phyloP scores from a whole-genome alignment of 1,139 yeast genomes.

The Geotrichum bryndzae region DNA sequence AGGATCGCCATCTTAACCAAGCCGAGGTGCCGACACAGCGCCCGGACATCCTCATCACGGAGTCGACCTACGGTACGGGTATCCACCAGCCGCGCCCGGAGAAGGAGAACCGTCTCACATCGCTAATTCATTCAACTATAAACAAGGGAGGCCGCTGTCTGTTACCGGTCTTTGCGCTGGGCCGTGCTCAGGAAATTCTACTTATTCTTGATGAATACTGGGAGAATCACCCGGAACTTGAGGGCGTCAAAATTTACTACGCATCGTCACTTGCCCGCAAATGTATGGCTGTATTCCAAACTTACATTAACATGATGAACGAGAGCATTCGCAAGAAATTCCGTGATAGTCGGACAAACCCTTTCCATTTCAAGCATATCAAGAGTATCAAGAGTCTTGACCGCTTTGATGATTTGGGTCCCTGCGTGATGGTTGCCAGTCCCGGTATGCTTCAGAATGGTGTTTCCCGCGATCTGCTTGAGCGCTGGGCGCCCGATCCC shows the following conservation, averaged over 20 bases:
- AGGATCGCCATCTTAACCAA: slow-evolving; percentile 87
- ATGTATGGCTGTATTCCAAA: slow-evolving; percentile 96
- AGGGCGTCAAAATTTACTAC: slow-evolving; percentile 74
- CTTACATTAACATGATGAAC: slow-evolving; percentile 95
- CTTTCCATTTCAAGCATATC: slow-evolving; percentile 83
- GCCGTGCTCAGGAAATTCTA: slow-evolving; percentile 90
- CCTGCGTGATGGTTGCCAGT: slow-evolving; percentile 92
- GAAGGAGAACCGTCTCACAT: slow-evolving; percentile 75
- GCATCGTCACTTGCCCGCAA: slow-evolving; percentile 92
- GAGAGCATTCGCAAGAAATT: slow-evolving; percentile 77
- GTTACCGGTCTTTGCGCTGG: slow-evolving; percentile 92
- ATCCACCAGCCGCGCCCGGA: slow-evolving; percentile 88
- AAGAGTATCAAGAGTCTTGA: slow-evolving; percentile 76
- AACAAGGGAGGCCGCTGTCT: slow-evolving; percentile 87
- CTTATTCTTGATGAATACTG: slow-evolving; percentile 91
- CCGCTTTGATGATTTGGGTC: slow-evolving; percentile 85
- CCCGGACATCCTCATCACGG: slow-evolving; percentile 89
- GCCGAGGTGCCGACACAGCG: slow-evolving; percentile 90
- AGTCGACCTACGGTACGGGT: slow-evolving; percentile 96
- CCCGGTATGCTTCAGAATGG: slow-evolving; percentile 99
- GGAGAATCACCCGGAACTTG: slow-evolving; percentile 77
- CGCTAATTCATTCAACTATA: slow-evolving; percentile 75
- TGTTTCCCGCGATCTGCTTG: slow-evolving; percentile 81
- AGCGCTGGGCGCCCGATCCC: slow-evolving; percentile 96
- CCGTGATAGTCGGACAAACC: slow-evolving; percentile 71